phyloP scores from a whole-genome alignment of 768 basidiomycete genomes.

The Xerocomellus chrysenteron region DNA sequence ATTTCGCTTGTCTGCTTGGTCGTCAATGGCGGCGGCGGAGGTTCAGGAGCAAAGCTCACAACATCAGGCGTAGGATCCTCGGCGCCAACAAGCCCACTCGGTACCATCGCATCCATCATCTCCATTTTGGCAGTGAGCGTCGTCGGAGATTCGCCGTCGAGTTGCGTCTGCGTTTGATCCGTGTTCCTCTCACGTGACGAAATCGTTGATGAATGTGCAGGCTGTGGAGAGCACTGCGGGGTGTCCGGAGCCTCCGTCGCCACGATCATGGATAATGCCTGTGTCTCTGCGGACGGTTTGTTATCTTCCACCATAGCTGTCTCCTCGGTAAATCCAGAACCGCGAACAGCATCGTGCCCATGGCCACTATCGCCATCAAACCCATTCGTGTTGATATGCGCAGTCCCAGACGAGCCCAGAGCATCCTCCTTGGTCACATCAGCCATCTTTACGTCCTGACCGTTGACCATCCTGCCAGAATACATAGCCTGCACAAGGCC shows the following conservation, averaged over 20 bases:
- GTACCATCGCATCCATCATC: conserved; percentile 22
- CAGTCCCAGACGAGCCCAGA: neutral
- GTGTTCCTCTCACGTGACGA: conserved; percentile 1
- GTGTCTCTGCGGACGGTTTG: neutral
- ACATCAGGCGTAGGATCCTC: conserved; percentile 22
- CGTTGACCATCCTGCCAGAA: neutral
- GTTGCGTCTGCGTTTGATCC: conserved; percentile 10
- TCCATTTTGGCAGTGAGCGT: conserved; percentile 28
- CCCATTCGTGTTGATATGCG: neutral
- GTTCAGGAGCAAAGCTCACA: conserved; percentile 32
- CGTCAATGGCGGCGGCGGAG: conserved; percentile 33
- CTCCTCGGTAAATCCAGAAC: neutral
- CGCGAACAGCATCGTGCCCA: neutral
- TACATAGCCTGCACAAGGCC: neutral
- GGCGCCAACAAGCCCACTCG: conserved; percentile 13
- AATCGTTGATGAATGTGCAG: neutral
- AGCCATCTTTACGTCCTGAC: conserved; percentile 11
- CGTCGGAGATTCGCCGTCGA: conserved; percentile 1
- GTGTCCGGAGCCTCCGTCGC: neutral
- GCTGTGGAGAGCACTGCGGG: neutral
- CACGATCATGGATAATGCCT: neutral
- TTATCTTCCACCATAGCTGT: neutral
- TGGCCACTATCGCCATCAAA: neutral
- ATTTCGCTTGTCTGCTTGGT: conserved; percentile 20
- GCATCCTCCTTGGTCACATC: conserved; percentile 2